Conservation (phyloP, 2,329 filamentous ascomycete genomes). For the Cercospora citrullina region DNA sequence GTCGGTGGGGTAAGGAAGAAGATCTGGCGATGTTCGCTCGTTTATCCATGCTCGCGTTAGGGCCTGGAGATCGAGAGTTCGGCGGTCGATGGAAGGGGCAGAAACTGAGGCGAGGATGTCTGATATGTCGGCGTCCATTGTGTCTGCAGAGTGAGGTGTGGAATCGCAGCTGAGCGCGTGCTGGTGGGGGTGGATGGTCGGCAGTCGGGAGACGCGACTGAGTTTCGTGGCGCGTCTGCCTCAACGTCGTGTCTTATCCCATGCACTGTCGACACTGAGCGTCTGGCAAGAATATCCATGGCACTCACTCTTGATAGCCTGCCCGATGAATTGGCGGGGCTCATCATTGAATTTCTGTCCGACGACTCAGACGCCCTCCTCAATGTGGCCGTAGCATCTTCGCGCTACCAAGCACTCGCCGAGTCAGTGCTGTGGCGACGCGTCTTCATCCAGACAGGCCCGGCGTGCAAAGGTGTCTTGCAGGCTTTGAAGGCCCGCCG, state of each 20-base stretch:
- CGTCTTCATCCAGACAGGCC: background rate
- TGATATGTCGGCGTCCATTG: conserved; percentile 46
- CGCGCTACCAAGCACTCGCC: background rate
- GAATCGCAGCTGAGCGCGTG: background rate
- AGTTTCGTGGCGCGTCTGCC: background rate
- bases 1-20: conserved; percentile 74
- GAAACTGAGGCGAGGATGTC: conserved; percentile 56
- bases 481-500: background rate
- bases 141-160: background rate
- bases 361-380: background rate
- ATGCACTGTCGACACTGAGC: too few relatives aligned
- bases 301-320: conserved; percentile 1
- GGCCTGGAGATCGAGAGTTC: conserved; percentile 77
- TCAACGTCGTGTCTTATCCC: background rate
- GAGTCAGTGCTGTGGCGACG: conserved; percentile 6
- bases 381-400: background rate
- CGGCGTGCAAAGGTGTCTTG: background rate
- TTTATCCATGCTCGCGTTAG: conserved; percentile 91
- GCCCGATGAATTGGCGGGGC: background rate
- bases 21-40: conserved; percentile 83
- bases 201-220: background rate
- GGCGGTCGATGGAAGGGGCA: conserved; percentile 50
- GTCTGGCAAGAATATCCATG: background rate
- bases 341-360: background rate
- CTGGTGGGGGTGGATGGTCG: background rate